These are phyloP conservation scores for Aspergillus ellipticus DNA, from an alignment of 495 filamentous ascomycete species.

Conservation along the genomic window DNA sequence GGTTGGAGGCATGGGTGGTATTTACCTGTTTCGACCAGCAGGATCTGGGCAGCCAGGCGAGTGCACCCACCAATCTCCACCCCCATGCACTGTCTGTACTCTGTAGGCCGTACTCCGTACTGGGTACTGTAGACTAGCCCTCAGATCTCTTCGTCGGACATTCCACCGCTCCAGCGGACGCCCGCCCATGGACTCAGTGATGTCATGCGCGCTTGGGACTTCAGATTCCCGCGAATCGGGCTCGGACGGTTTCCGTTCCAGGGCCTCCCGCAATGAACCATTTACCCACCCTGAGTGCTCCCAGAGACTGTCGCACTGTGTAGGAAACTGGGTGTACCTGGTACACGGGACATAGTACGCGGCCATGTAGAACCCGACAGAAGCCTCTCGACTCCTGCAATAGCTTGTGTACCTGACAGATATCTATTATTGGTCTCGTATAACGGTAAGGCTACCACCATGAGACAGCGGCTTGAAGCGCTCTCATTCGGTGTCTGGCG, in stretches of 20 bases:
- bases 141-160: constrained; percentile 2
- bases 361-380: background rate
- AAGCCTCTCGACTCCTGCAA: constrained; percentile 10
- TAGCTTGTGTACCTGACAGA: constrained; percentile 19
- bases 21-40: background rate
- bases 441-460: constrained; percentile 10
- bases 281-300: background rate
- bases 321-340: background rate
- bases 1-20: background rate
- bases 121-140: background rate
- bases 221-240: too few relatives aligned
- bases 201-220: background rate
- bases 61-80: background rate
- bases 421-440: constrained; percentile 13
- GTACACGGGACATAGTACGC: constrained; percentile 5
- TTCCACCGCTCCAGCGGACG: background rate
- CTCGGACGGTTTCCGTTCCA: background rate
- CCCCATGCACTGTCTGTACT: background rate
- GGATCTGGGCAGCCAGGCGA: background rate
- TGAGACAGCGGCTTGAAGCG: background rate
- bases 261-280: background rate
- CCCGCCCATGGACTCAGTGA: background rate
- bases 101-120: background rate
- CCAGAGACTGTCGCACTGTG: background rate
- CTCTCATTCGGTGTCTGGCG: constrained; percentile 10